Evolutionary conservation across 1,284 basidiomycete species (phyloP).

Genomic region (Leucoagaricus sp.): DNA sequence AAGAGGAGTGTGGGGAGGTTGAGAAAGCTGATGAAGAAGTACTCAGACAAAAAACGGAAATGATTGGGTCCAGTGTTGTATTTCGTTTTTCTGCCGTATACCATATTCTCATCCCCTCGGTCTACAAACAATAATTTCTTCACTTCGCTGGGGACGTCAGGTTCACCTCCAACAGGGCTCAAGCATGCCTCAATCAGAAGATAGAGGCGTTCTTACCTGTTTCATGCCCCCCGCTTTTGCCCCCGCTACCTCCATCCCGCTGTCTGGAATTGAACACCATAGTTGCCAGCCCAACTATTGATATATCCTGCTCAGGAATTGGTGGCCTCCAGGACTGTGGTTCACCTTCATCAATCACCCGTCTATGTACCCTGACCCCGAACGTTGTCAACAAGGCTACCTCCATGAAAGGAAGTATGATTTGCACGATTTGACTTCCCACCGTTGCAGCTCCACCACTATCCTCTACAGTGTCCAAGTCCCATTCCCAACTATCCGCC

Average conservation of each 20-base stretch:
- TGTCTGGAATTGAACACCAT: constrained; percentile 1
- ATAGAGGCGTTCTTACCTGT: neutral
- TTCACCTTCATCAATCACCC: neutral
- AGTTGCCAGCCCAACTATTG: neutral
- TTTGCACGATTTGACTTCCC: constrained; percentile 13
- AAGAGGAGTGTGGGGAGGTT: constrained; percentile 50
- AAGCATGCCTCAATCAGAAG: neutral
- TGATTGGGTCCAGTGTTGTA: constrained; percentile 11
- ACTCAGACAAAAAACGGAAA: constrained; percentile 32
- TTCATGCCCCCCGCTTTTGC: neutral
- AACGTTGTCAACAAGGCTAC: neutral
- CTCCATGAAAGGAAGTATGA: constrained; percentile 8
- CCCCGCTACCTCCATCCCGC: neutral
- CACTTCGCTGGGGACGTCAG: neutral
- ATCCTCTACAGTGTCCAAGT: constrained; percentile 7
- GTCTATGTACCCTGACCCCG: neutral
- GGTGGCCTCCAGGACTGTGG: constrained; percentile 6
- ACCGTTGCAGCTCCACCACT: constrained; percentile 6
- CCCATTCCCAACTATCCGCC: constrained; percentile 10
- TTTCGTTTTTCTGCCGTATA: constrained; percentile 3
- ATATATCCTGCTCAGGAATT: neutral
- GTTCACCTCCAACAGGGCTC: neutral
- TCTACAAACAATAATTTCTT: neutral
- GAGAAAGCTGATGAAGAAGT: constrained; percentile 43
- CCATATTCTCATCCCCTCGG: neutral